Evolutionary conservation across 495 filamentous ascomycete species (phyloP).

Genomic region (Evernia prunastri): DNA sequence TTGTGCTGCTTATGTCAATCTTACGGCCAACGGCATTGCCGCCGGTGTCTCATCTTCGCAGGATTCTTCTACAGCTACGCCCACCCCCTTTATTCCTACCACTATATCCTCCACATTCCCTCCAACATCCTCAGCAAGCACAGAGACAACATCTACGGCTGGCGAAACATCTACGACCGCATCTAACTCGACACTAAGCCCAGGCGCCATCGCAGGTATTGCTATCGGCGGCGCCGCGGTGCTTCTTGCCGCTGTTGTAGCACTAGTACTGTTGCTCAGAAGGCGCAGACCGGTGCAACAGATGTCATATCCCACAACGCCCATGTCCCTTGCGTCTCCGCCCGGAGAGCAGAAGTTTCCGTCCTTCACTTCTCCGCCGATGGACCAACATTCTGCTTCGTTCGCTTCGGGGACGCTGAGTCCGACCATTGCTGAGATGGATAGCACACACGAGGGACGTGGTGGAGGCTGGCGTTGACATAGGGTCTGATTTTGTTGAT

Average conservation of each 20-base stretch:
- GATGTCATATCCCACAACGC: neutral
- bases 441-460: neutral
- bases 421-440: conserved; percentile 5
- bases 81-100: neutral
- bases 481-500: neutral
- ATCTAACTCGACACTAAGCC: neutral
- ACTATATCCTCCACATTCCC: neutral
- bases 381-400: neutral
- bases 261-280: neutral
- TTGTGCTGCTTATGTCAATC: conserved; percentile 22
- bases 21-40: neutral
- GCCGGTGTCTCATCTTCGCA: neutral
- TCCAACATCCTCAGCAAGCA: neutral
- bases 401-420: neutral
- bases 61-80: neutral
- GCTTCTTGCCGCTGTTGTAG: neutral
- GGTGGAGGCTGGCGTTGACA: neutral
- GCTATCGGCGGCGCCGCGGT: conserved; percentile 7
- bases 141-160: neutral
- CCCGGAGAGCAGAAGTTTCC: conserved; percentile 5
- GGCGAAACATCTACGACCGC: neutral
- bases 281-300: neutral
- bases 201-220: conserved; percentile 10
- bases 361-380: neutral
- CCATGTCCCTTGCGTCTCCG: neutral